Base-by-base conservation (phyloP, 1,139 yeast genomes). In the Saccharomyces hybrid region DNA sequence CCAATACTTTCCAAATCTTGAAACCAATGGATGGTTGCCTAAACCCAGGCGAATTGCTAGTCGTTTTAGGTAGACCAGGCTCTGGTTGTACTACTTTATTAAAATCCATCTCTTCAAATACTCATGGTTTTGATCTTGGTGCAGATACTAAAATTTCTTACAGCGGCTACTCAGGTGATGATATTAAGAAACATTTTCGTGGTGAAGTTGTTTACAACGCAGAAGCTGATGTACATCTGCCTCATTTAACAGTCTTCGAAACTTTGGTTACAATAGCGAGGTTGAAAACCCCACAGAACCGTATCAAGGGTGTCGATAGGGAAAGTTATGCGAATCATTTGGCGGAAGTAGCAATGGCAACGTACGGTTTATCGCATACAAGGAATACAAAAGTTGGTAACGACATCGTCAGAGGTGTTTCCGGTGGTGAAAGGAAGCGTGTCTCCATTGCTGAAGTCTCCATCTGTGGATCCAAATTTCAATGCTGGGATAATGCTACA, bases 1-100 rank as follows among this genome's bases (percentile, higher is more conserved):
- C 64, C 48, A 60, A 63, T 49, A 59, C 61, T 28, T 61, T 81
- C 77, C 83, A 83, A 57, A 85, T 85, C 58, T 52, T 83, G 60
- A 78, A 80, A 63, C 75, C 82, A 14, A 80, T 84, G 81, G 86
- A 84, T 59, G 89, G 85, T 38, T 63, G 82, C 5, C 74, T 83
- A 59, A 73, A 73, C 51, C 86, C 90, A 0, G 90, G 93, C 53
- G 86, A 84, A 62, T 74, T 86, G 51, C 79, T 86, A 6, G 88
- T 86, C 51, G 91, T 85, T 2, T 71, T 85, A 34, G 91, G 91
- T 52, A 79, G 89, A 68, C 91, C 91, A 0, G 91, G 91, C 67
- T 80, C 88, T 34, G 95, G 95, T 54, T 86, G 93, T 70, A 79
- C 93, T 1, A 85, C 95, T 2, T 76, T 85, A 51, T 72, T 86